Evolutionary conservation across 441 rosid genomes (phyloP), one percentile per base, ranked within the genome.

Genomic region (Populus tomentosa): DNA sequence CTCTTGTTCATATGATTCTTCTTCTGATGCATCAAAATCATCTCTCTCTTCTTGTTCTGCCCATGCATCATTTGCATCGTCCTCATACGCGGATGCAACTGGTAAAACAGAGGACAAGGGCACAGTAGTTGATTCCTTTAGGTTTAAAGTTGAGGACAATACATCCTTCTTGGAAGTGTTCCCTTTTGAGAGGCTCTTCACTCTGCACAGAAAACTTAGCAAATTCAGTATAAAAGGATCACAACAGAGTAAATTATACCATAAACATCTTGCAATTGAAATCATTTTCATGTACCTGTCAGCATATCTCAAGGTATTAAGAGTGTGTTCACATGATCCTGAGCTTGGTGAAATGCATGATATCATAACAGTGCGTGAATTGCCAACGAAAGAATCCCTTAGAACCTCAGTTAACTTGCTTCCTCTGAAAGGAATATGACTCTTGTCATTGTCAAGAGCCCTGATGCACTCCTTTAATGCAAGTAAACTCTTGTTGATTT

Each of bases 261-360:
- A 35, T 13, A 69, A 36, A 3, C 13, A 42, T 3, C 56, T 61
- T 16, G 53, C 46, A 59, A 16, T 6, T 73, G 46, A n/a, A 73
- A 72, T 35, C 79, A 81, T 64, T 67, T 71, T 71, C 50, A 78
- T 78, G 77, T 74, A 96, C 98, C 99, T 91, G 88, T 96, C 99
- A 77, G 97, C 98, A 77, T 96, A 92, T 96, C 98, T 89, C 77
- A 96, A 84, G 73, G 99, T 96, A 82, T 96, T 94, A 64, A 96
- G 97, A 69, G 99, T 92, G 82, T 96, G 99, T 87, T 96, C 99
- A 83, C 98, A 96, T n/a, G 94, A 96, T 74, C 99, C 99, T 28
- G 95, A 90, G 84, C 90, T 87, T 50, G 99, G 99, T 68, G 99
- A 96, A 83, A 94, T 96, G 91, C 99, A 96, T 59, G 99, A 96